Percentiles rank a stretch among this genome's conserved stretches.
These are phyloP conservation scores for Pichia gijzeniarum DNA, from an alignment of 805 yeast genomes.

Conservation along the genomic window DNA sequence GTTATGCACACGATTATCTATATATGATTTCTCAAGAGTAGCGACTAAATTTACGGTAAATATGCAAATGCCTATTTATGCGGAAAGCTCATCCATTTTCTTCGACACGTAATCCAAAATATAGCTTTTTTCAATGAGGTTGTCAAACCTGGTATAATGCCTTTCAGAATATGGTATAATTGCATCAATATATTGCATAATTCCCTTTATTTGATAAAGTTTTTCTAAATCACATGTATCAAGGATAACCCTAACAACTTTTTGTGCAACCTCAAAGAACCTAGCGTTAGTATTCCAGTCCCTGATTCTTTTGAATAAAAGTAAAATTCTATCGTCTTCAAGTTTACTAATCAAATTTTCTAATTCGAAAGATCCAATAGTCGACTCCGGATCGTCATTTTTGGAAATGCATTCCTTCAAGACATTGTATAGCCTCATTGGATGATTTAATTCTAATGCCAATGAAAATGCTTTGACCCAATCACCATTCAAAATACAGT, in stretches of 20 bases:
- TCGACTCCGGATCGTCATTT: constrained; percentile 42
- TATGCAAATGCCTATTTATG: neutral
- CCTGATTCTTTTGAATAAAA: constrained; percentile 67
- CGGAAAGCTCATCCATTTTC: constrained; percentile 52
- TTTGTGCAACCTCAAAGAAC: constrained; percentile 76
- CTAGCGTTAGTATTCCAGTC: constrained; percentile 94
- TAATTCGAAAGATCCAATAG: constrained; percentile 50
- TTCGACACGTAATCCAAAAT: constrained; percentile 77
- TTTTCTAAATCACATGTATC: constrained; percentile 46
- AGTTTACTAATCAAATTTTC: constrained; percentile 58
- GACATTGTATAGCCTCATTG: constrained; percentile 79
- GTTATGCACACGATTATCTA: no score
- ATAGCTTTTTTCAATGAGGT: constrained; percentile 77
- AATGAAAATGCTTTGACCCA: constrained; percentile 87
- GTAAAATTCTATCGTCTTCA: constrained; percentile 50
- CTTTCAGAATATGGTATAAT: constrained; percentile 85
- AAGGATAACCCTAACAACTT: constrained; percentile 60
- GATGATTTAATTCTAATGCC: constrained; percentile 84
- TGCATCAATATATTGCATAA: constrained; percentile 63
- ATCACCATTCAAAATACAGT: constrained; percentile 62
- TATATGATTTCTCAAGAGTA: no score
- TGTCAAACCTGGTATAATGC: constrained; percentile 72
- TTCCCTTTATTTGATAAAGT: constrained; percentile 58
- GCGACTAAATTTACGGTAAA: no score
- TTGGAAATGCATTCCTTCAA: constrained; percentile 53